Conservation (phyloP, 2,329 filamentous ascomycete genomes). For the Trichocomaceae sp. region DNA sequence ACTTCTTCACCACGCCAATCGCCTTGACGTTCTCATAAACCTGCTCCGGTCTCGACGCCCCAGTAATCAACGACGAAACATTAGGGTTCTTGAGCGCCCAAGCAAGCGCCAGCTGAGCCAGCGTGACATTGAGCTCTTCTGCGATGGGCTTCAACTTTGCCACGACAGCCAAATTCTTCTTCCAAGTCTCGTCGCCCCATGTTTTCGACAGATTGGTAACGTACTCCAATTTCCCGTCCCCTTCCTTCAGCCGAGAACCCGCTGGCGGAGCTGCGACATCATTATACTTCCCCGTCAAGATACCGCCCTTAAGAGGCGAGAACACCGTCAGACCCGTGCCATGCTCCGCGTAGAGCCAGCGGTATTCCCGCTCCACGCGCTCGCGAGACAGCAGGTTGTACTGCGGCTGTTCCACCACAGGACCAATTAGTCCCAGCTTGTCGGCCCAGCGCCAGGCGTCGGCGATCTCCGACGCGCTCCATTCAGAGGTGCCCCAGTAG, state of each 20-base stretch:
- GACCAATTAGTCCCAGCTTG: slow-evolving; percentile 55
- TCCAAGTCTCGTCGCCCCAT: slow-evolving; percentile 38
- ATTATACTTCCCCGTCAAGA: slow-evolving; percentile 63
- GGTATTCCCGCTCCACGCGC: slow-evolving; percentile 59
- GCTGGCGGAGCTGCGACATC: slow-evolving; percentile 45
- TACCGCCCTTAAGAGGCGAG: slow-evolving; percentile 54
- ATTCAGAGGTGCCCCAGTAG: slow-evolving; percentile 66
- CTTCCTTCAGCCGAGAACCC: slow-evolving; percentile 53
- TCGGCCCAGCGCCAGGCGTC: slow-evolving; percentile 58
- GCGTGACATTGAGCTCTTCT: slow-evolving; percentile 56
- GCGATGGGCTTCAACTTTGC: slow-evolving; percentile 50
- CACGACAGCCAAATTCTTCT: slow-evolving; percentile 28
- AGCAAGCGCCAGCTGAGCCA: slow-evolving; percentile 52
- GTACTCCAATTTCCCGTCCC: slow-evolving; percentile 52
- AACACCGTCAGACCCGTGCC: slow-evolving; percentile 59
- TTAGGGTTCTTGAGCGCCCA: slow-evolving; percentile 56
- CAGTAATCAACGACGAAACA: slow-evolving; percentile 40
- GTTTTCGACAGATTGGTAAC: slow-evolving; percentile 41
- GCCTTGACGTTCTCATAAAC: slow-evolving; percentile 38
- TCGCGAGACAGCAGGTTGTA: slow-evolving; percentile 59
- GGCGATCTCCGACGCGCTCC: slow-evolving; percentile 60
- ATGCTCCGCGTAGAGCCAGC: slow-evolving; percentile 53
- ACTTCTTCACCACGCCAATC: slow-evolving; percentile 9
- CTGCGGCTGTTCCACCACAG: slow-evolving; percentile 59
- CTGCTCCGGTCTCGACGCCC: slow-evolving; percentile 42